Evolutionary conservation across 495 filamentous ascomycete genomes (phyloP).

Genomic region (Penicillium lagena): DNA sequence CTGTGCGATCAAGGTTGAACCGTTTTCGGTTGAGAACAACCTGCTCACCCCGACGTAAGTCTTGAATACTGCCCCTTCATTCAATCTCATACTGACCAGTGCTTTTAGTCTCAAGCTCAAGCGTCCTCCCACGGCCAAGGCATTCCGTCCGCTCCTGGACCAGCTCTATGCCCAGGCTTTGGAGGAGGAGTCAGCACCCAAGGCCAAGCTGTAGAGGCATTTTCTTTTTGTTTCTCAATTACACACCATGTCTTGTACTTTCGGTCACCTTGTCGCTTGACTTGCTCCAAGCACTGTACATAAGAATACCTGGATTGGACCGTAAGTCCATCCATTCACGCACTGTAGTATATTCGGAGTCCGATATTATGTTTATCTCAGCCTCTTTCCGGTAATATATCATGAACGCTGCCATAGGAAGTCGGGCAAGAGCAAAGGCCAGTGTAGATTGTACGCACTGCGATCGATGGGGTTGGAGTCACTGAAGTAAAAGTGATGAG

Average conservation of each 20-base stretch:
- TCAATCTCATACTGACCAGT: slow-evolving; percentile 23
- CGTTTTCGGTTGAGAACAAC: slow-evolving; percentile 92
- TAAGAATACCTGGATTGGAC: background rate
- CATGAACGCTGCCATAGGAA: too few relatives aligned
- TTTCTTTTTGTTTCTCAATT: slow-evolving; percentile 15
- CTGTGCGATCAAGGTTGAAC: slow-evolving; percentile 71
- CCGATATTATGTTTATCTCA: too few relatives aligned
- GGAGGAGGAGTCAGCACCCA: slow-evolving; percentile 48
- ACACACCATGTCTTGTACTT: slow-evolving; percentile 4
- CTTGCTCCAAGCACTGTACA: background rate
- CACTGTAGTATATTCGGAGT: background rate
- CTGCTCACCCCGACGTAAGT: slow-evolving; percentile 94
- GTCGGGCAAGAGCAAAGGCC: too few relatives aligned
- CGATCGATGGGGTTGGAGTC: too few relatives aligned
- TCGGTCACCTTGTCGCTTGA: background rate
- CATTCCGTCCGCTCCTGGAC: slow-evolving; percentile 68
- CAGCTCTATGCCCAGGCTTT: slow-evolving; percentile 70
- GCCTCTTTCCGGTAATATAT: too few relatives aligned
- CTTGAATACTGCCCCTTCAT: background rate
- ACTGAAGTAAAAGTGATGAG: too few relatives aligned
- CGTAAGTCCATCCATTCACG: too few relatives aligned
- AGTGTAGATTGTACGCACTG: too few relatives aligned
- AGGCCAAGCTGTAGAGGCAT: slow-evolving; percentile 39
- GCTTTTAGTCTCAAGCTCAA: slow-evolving; percentile 79
- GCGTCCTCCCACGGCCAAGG: slow-evolving; percentile 77